Evolutionary conservation across 176 grass and related monocot species (phyloP).

Genomic region (Carex cristatella): DNA sequence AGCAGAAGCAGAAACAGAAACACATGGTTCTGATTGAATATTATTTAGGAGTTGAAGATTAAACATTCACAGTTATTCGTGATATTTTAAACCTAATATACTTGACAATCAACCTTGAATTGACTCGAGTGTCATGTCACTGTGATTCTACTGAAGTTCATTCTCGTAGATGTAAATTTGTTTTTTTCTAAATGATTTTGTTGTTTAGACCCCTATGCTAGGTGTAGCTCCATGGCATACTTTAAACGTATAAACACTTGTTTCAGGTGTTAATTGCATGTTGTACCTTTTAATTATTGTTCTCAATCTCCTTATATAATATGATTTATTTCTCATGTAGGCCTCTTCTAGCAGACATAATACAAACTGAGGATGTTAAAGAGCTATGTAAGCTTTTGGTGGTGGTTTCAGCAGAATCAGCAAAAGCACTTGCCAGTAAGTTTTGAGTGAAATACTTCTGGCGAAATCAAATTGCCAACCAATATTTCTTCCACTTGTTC

Average conservation of each 20-base stretch:
- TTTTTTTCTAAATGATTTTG: background rate
- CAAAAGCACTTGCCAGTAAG: conserved; percentile 66
- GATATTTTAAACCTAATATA: background rate
- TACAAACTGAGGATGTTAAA: conserved; percentile 72
- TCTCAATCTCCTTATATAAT: background rate
- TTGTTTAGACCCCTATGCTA: background rate
- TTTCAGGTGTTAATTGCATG: background rate
- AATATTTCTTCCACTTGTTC: background rate
- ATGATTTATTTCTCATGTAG: conserved; percentile 33
- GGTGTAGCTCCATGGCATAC: background rate
- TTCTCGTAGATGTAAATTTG: background rate
- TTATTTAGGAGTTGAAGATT: background rate
- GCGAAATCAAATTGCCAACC: background rate
- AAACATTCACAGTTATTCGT: background rate
- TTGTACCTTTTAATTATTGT: background rate
- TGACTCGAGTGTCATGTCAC: background rate
- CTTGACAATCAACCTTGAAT: background rate
- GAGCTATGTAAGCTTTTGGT: conserved; percentile 86
- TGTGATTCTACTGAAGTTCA: background rate
- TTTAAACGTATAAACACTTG: background rate
- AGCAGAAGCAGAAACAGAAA: background rate
- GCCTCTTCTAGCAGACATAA: conserved; percentile 90
- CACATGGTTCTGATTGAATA: background rate
- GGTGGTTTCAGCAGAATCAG: conserved; percentile 51
- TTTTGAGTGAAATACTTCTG: background rate